Evolutionary conservation across 1,284 basidiomycete genomes (phyloP), one percentile per base, ranked within the genome.

Genomic region (Phlebopus sp.): DNA sequence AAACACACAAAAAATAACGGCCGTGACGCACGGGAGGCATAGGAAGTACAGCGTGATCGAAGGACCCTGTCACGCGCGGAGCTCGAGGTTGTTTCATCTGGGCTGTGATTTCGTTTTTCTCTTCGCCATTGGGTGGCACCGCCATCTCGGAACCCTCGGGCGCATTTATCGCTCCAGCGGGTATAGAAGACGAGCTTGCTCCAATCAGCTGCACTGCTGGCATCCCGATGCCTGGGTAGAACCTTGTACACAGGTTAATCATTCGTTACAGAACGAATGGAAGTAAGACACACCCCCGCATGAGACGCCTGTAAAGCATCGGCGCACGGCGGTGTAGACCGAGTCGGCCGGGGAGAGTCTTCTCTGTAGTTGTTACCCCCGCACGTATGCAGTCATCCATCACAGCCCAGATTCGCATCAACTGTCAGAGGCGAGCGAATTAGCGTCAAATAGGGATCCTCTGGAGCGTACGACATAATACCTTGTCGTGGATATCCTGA

Each of bases 341-440:
- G n/a, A 98, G 69, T 9, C 92, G 80, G 17, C 96, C 95, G 0
- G 96, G 96, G 5, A 98, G 78, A 14, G 79, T 80, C 37, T 76
- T 76, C 55, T 96, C 91, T 1, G 77, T 74, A 0, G 89, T 79
- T 8, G 90, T 86, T 14, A 97, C 92, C 19, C 94, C 94, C 2
- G 81, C 79, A 17, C 86, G 86, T 54, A 97, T 97, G 63, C 92
- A 96, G 49, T 86, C 81, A 64, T 97, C 94, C 95, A 97, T 97
- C 2, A 93, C 90, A 42, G 73, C 64, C 93, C 94, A 97, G 46
- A 97, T 93, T 47, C 76, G 76, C 73, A 81, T 77, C 38, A 91
- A 68, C 84, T 87, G 55, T 37, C 10, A 39, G 39, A 34, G 30
- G 38, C 40, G 34, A 44, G 25, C 32, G 17, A 46, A 41, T 42